A percentile compares a stretch with the other conserved stretches of the same genome.
These are phyloP conservation scores for Pichia phayaonensis DNA, from an alignment of 805 yeast genomes.

Conservation along the genomic window DNA sequence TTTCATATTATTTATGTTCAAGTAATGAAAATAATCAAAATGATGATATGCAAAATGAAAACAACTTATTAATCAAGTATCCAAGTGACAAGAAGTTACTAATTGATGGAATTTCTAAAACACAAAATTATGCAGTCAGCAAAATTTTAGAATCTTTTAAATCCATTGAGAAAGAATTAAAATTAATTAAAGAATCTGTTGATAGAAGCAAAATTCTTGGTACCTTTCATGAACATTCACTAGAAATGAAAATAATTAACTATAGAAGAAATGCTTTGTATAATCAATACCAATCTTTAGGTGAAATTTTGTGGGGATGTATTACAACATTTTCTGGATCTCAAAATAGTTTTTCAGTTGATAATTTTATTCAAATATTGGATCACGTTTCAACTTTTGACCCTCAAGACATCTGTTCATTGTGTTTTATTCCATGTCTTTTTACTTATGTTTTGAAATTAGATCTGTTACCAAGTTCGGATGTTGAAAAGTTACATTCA, in stretches of 20 bases:
- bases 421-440: constrained; percentile 60
- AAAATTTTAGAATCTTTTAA: constrained; percentile 43
- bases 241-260: constrained; percentile 40
- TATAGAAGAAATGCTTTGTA: constrained; percentile 58
- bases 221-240: constrained; percentile 38
- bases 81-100: not conserved
- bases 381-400: constrained; percentile 40
- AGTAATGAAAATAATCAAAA: not conserved
- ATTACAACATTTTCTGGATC: constrained; percentile 23
- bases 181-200: constrained; percentile 44
- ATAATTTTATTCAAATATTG: constrained; percentile 34
- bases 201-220: constrained; percentile 43
- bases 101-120: not conserved
- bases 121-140: constrained; percentile 1
- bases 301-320: constrained; percentile 54
- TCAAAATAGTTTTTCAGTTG: constrained; percentile 26
- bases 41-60: not conserved
- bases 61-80: not conserved
- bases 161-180: constrained; percentile 48
- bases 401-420: constrained; percentile 54
- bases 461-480: constrained; percentile 28
- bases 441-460: constrained; percentile 37
- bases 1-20: constrained; percentile 34
- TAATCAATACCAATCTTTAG: constrained; percentile 62
- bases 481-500: constrained; percentile 32